phyloP scores from a whole-genome alignment of 345 rosid genomes.

The Raphanus sativus region DNA sequence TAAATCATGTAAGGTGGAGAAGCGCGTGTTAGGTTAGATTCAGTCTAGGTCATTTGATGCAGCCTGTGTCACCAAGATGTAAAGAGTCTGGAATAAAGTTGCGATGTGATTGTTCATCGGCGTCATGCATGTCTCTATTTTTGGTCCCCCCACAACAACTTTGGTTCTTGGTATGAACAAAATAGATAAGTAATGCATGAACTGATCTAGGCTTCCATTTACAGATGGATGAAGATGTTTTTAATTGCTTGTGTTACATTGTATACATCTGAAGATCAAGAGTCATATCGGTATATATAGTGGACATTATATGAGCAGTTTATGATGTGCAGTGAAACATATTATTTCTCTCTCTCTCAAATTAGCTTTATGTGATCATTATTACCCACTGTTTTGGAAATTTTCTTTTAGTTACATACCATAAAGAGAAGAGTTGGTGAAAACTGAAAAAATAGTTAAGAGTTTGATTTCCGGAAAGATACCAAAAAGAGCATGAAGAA shows the following conservation, averaged over 20 bases:
- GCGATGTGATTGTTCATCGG: constrained; percentile 9
- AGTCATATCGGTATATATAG: not conserved
- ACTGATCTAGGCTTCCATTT: not conserved
- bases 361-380: constrained; percentile 11
- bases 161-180: not conserved
- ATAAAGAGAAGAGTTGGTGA: constrained; percentile 23
- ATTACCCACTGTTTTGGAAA: not conserved
- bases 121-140: not conserved
- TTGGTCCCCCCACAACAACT: constrained; percentile 21
- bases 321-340: constrained; percentile 3
- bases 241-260: not conserved
- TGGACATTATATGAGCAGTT: not conserved
- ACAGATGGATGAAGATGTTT: constrained; percentile 9
- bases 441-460: not conserved
- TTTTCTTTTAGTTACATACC: not conserved
- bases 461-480: not conserved
- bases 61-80: constrained; percentile 24
- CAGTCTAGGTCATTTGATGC: constrained; percentile 23
- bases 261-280: constrained; percentile 12
- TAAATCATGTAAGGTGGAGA: constrained; percentile 9
- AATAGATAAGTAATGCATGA: not conserved
- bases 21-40: constrained; percentile 32
- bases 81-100: constrained; percentile 11
- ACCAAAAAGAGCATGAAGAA: too few species aligned
- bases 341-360: not conserved